Conservation (phyloP, 345 rosid genomes). For the Hibiscus tridactylites region DNA sequence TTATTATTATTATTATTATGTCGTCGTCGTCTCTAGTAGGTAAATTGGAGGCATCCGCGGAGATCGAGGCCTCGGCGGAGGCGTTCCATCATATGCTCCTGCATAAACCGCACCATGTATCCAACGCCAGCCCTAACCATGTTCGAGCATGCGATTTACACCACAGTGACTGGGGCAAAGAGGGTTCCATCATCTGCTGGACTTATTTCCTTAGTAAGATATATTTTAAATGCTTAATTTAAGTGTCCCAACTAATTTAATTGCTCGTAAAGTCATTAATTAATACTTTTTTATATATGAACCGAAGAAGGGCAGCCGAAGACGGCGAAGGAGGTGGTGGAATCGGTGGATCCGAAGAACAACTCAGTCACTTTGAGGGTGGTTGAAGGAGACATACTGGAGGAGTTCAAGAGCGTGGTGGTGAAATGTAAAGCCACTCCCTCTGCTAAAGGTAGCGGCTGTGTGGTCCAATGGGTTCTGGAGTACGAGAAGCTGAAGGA, state of each 20-base stretch:
- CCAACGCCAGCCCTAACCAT: constrained; percentile 18
- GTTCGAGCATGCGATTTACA: constrained; percentile 22
- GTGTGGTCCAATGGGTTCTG: constrained; percentile 20
- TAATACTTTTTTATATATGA: background rate
- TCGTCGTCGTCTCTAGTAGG: background rate
- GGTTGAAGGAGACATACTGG: constrained; percentile 27
- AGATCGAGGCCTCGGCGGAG: constrained; percentile 14
- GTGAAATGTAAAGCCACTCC: constrained; percentile 12
- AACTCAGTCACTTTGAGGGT: constrained; percentile 14
- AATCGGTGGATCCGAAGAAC: constrained; percentile 23
- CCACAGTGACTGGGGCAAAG: constrained; percentile 33
- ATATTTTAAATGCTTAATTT: background rate
- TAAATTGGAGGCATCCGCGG: constrained; percentile 16
- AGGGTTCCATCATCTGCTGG: constrained; percentile 20
- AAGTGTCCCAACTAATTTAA: background rate
- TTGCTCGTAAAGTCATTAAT: background rate
- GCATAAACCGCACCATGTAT: constrained; percentile 31
- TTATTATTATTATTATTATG: too few relatives aligned
- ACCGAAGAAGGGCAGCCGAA: constrained; percentile 16
- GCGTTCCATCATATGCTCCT: constrained; percentile 21
- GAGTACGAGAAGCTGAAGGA: constrained; percentile 24
- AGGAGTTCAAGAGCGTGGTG: constrained; percentile 24
- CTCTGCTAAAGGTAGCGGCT: constrained; percentile 4
- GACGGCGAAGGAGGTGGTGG: constrained; percentile 19
- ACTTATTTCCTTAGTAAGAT: constrained; percentile 12